Base-by-base conservation (phyloP, 805 yeast species). In the Metschnikowia reukaufii region DNA sequence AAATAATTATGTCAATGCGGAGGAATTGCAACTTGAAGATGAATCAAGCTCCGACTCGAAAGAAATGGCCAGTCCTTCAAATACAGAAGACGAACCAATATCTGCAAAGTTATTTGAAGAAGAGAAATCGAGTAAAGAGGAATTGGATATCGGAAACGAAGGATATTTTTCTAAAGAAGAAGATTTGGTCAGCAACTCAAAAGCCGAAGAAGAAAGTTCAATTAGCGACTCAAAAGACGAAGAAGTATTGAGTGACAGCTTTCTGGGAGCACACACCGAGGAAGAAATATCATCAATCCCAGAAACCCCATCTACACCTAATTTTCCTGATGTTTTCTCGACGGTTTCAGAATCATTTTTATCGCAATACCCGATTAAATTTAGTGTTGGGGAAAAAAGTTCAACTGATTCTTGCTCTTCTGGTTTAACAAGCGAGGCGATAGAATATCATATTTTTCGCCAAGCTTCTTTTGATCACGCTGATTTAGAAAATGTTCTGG, bases 1-100 rank as follows among this genome's bases (percentile, higher is more conserved):
- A 21, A 72, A 72, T 56, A 72, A 72, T 52, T 55, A 54, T 39
- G 57, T 70, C 19, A 59, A 54, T 18, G 66, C 62, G 1, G 60
- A 52, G 16, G 67, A 66, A 18, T 59, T 70, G 50, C 32, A 53
- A 25, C 5, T 25, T 9, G 25, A 25, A 13, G 48, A 52, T 23
- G 58, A 10, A 12, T 32, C 20, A 12, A 23, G 9, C 4, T 23
- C 12, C 19, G 34, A n/a, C 21, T 20, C 13, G 21, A 34, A 17
- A 10, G 6, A 17, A 10, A 7, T 15, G 5, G 29, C 12, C 29
- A 13, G 29, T 25, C 12, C 29, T 25, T 25, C 5, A 25, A 25
- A 25, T 4, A 9, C 29, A n/a, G n/a, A n/a, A n/a, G n/a, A n/a
- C n/a, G n/a, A n/a, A n/a, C n/a, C n/a, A n/a, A n/a, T n/a, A n/a